Conservation (phyloP, 2,329 filamentous ascomycete species). For the Fusarium camptoceras region DNA sequence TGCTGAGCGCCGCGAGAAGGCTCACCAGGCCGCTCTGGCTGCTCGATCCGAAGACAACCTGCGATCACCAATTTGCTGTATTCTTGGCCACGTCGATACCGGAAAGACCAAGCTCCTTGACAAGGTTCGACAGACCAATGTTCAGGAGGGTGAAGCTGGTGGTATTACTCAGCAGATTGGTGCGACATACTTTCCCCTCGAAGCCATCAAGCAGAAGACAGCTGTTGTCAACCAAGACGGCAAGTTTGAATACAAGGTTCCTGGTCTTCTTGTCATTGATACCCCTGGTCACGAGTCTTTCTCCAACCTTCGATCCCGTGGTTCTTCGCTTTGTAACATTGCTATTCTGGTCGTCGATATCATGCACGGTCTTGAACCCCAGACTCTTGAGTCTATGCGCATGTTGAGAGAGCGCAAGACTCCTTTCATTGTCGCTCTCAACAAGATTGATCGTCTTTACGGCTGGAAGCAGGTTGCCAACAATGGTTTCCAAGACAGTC, state of each 20-base stretch:
- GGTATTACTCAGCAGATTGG: constrained; percentile 99
- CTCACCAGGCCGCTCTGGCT: constrained; percentile 90
- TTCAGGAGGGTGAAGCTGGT: constrained; percentile 98
- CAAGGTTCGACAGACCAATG: constrained; percentile 98
- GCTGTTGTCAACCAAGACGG: constrained; percentile 91
- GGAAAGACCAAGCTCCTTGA: constrained; percentile 99
- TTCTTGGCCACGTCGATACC: constrained; percentile 99
- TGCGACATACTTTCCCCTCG: constrained; percentile 98
- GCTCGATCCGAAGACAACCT: constrained; percentile 94
- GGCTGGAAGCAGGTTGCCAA: constrained; percentile 99
- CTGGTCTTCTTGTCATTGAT: constrained; percentile 95
- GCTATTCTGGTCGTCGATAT: constrained; percentile 99
- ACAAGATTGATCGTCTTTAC: constrained; percentile 99
- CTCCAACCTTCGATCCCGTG: constrained; percentile 95
- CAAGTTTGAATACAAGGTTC: constrained; percentile 95
- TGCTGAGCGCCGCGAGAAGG: constrained; percentile 86
- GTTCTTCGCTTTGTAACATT: constrained; percentile 98
- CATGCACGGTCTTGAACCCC: constrained; percentile 98
- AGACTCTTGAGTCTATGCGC: constrained; percentile 97
- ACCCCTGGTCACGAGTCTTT: constrained; percentile 99
- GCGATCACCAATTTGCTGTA: constrained; percentile 98
- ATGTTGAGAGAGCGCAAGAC: constrained; percentile 93
- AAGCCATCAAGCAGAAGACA: constrained; percentile 92
- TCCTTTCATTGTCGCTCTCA: constrained; percentile 97
- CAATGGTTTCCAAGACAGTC: constrained; percentile 95